Evolutionary conservation across 164 flowering plant species (phyloP).

Genomic region (Hamamelis virginiana): DNA sequence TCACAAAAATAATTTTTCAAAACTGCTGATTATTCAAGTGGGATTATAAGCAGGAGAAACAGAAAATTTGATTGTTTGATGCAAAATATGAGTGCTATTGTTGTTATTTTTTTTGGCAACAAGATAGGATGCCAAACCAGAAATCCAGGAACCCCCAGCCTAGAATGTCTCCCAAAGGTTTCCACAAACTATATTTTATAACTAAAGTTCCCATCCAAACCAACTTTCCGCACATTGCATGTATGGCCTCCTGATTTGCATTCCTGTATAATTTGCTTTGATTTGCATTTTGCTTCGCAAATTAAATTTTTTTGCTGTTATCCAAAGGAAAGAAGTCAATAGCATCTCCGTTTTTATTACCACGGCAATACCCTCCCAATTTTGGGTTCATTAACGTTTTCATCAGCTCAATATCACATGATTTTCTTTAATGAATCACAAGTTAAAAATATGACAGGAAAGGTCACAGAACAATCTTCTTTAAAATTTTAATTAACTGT

Average conservation of each 20-base stretch:
- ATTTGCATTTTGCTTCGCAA: no score
- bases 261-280: no score
- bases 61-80: no score
- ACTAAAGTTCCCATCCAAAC: no score
- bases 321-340: not conserved
- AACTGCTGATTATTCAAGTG: not conserved
- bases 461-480: not conserved
- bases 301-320: no score
- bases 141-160: not conserved
- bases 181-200: no score
- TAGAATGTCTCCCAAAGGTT: no score
- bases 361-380: not conserved
- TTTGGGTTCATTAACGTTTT: not conserved
- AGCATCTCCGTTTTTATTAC: not conserved
- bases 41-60: not conserved
- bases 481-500: no score
- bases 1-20: not conserved
- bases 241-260: no score
- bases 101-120: not conserved
- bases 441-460: not conserved
- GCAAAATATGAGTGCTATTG: not conserved
- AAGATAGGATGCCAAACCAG: not conserved
- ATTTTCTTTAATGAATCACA: not conserved
- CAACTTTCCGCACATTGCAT: no score
- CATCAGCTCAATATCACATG: not conserved